phyloP scores from a whole-genome alignment of 202 grass and related monocot species.

The Carex arenaria region DNA sequence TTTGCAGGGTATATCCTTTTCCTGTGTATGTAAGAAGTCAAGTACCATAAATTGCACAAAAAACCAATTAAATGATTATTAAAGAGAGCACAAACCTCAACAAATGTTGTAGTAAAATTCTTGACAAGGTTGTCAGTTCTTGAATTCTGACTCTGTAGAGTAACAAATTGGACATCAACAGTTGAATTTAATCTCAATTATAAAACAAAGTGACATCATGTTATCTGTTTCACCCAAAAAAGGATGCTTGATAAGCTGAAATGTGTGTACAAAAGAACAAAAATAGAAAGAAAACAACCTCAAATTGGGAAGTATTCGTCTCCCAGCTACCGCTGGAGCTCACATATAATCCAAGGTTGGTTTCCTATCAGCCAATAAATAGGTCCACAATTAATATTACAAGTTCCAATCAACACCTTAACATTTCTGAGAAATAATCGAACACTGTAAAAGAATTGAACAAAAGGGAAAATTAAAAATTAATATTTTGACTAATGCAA shows the following conservation, averaged over 20 bases:
- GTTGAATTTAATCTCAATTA: slow-evolving; percentile 4
- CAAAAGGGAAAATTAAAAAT: background rate
- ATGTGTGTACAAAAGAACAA: background rate
- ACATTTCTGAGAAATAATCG: background rate
- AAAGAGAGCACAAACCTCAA: slow-evolving; percentile 20
- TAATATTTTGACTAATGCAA: background rate
- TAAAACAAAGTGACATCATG: slow-evolving; percentile 21
- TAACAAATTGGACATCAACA: background rate
- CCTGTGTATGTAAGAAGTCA: background rate
- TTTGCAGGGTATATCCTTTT: background rate
- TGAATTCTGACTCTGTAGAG: slow-evolving; percentile 24
- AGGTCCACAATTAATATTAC: background rate
- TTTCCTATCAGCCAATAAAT: slow-evolving; percentile 21
- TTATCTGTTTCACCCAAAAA: slow-evolving; percentile 9
- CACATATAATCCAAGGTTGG: slow-evolving; percentile 15
- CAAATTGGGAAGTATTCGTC: slow-evolving; percentile 29
- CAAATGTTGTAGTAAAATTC: slow-evolving; percentile 15
- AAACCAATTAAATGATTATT: background rate
- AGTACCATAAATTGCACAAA: slow-evolving; percentile 6
- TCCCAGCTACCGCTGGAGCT: slow-evolving; percentile 19
- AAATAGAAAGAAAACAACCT: slow-evolving; percentile 25
- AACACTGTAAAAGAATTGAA: background rate
- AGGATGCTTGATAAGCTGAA: background rate
- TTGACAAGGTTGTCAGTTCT: slow-evolving; percentile 11
- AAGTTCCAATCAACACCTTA: background rate